These are phyloP conservation scores for Wickerhamomyces alni DNA, from an alignment of 805 yeast genomes.

Conservation along the genomic window DNA sequence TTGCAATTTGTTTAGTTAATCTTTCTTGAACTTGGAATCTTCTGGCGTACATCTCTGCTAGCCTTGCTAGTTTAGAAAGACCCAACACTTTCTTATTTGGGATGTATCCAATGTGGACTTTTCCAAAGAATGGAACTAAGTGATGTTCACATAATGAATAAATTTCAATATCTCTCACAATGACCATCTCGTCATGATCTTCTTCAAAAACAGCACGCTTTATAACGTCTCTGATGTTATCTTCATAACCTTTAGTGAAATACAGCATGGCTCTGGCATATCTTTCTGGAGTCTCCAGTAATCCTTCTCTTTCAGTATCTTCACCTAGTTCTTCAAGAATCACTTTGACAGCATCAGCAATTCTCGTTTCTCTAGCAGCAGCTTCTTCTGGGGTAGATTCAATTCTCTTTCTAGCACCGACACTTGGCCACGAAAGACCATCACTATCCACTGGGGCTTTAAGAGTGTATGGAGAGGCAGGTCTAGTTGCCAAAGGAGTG, in stretches of 20 bases:
- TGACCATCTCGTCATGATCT: constrained; percentile 98
- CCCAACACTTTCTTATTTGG: constrained; percentile 94
- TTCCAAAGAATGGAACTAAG: constrained; percentile 94
- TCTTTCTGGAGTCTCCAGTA: constrained; percentile 90
- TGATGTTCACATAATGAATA: constrained; percentile 96
- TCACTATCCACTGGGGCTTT: constrained; percentile 85
- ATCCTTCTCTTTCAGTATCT: constrained; percentile 82
- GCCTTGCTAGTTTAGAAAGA: constrained; percentile 83
- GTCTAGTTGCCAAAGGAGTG: constrained; percentile 68
- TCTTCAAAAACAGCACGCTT: constrained; percentile 96
- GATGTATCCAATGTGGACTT: constrained; percentile 96
- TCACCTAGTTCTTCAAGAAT: constrained; percentile 80
- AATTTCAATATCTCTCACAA: constrained; percentile 89
- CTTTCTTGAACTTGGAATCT: constrained; percentile 98
- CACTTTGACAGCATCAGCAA: constrained; percentile 75
- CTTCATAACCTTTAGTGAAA: constrained; percentile 96
- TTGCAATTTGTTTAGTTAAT: constrained; percentile 93
- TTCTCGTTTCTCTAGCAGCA: constrained; percentile 60
- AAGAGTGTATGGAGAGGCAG: constrained; percentile 76
- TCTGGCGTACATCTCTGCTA: constrained; percentile 96
- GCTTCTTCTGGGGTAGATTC: constrained; percentile 66
- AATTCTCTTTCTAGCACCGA: constrained; percentile 74
- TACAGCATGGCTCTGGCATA: constrained; percentile 95
- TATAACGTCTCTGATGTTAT: constrained; percentile 84
- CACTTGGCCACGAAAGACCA: constrained; percentile 91